Evolutionary conservation across 1,139 yeast species (phyloP).

Genomic region (Debaryomyces robertsiae): DNA sequence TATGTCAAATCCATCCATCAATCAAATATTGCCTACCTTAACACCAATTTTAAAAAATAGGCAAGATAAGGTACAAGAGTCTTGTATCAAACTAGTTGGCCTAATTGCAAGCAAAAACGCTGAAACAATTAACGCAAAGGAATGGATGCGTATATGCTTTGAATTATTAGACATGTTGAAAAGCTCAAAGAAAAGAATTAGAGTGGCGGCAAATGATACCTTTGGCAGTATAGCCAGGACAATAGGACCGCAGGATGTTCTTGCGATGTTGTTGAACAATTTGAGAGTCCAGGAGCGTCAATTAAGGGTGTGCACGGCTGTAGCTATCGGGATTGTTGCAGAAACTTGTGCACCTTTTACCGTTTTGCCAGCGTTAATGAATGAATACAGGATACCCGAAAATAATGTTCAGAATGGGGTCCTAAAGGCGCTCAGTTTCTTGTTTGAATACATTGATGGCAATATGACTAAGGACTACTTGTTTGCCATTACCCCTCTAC

Average conservation of each 20-base stretch:
- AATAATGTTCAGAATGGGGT: constrained; percentile 95
- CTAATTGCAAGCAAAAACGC: constrained; percentile 82
- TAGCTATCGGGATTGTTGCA: constrained; percentile 96
- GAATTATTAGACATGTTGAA: constrained; percentile 88
- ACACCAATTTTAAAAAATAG: constrained; percentile 91
- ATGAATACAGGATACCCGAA: constrained; percentile 92
- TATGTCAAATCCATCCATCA: constrained; percentile 76
- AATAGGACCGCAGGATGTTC: constrained; percentile 94
- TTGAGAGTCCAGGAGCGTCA: constrained; percentile 94
- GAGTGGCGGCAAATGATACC: constrained; percentile 86
- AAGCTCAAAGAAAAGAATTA: constrained; percentile 75
- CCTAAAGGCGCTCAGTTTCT: constrained; percentile 85
- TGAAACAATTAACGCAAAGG: constrained; percentile 85
- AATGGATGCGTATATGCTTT: constrained; percentile 97
- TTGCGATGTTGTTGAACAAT: constrained; percentile 81
- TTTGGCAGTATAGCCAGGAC: constrained; percentile 92
- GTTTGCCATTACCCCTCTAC: constrained; percentile 74
- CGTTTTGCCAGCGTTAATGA: constrained; percentile 94
- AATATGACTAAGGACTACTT: constrained; percentile 75
- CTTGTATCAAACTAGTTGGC: constrained; percentile 79
- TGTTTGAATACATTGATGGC: constrained; percentile 90
- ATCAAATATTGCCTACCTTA: constrained; percentile 81
- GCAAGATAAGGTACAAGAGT: constrained; percentile 90
- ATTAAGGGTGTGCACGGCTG: constrained; percentile 94
- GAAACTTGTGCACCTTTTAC: constrained; percentile 93